These are phyloP conservation scores for Halophytophthora batemanensis DNA, from an alignment of 352 stramenopile genomes.

Conservation along the genomic window DNA sequence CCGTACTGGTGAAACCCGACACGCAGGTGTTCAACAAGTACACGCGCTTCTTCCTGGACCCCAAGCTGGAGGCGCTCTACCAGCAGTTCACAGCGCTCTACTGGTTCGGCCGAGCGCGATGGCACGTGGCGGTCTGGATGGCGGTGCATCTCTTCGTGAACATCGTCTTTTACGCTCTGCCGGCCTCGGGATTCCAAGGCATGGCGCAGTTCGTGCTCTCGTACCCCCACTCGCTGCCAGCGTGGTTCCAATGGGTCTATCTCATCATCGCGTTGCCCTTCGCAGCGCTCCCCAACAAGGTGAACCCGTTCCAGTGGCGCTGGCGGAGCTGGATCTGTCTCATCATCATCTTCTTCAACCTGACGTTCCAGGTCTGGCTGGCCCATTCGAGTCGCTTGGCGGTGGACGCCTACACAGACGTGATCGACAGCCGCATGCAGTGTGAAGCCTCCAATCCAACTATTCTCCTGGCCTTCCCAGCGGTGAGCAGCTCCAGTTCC, in stretches of 20 bases:
- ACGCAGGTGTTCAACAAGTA: constrained; percentile 76
- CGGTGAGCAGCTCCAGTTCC: constrained; percentile 26
- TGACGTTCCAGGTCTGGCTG: constrained; percentile 76
- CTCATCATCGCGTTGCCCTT: constrained; percentile 71
- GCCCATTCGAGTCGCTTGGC: constrained; percentile 55
- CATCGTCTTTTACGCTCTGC: constrained; percentile 59
- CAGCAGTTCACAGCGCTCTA: constrained; percentile 84
- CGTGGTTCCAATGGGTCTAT: constrained; percentile 73
- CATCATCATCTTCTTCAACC: constrained; percentile 77
- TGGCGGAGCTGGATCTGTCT: constrained; percentile 75
- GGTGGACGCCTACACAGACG: constrained; percentile 32
- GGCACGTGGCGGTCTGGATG: constrained; percentile 73
- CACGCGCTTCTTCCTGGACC: constrained; percentile 77
- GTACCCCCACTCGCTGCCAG: constrained; percentile 25
- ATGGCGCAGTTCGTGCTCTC: constrained; percentile 74
- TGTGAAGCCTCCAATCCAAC: constrained; percentile 31
- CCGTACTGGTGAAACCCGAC: constrained; percentile 69
- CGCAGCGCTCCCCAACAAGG: constrained; percentile 52
- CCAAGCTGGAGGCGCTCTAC: constrained; percentile 70
- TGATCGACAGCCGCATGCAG: constrained; percentile 34
- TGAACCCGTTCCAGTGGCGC: constrained; percentile 70
- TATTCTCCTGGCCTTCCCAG: constrained; percentile 20
- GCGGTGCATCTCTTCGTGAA: constrained; percentile 65
- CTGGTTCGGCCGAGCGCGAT: constrained; percentile 76
- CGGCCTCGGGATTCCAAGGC: constrained; percentile 49